A percentile compares a stretch with the other conserved stretches of the same genome.
Conservation (phyloP, 345 rosid genomes). For the Lagerstroemia speciosa region DNA sequence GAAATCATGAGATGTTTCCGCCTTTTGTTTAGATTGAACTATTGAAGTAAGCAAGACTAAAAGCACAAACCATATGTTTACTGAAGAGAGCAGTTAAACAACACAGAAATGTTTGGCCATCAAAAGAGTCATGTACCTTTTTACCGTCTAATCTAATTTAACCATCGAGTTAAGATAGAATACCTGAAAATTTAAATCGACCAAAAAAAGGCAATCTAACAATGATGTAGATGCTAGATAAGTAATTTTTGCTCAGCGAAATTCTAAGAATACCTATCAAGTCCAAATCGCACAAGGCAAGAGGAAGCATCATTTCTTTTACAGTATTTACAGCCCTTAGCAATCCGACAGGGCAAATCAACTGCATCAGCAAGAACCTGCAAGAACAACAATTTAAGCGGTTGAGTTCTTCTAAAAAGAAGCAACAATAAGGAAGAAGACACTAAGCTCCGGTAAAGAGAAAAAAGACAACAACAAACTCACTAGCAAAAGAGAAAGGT, state of each 20-base stretch:
- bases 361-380: constrained; percentile 90
- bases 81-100: background rate
- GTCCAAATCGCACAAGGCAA: constrained; percentile 91
- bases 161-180: background rate
- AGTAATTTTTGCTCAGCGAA: background rate
- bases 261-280: constrained; percentile 52
- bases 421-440: background rate
- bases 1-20: constrained; percentile 16
- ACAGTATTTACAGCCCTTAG: constrained; percentile 94
- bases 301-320: constrained; percentile 82
- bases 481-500: background rate
- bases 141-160: background rate
- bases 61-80: background rate
- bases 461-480: background rate
- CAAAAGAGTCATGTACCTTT: background rate
- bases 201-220: background rate
- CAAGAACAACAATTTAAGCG: constrained; percentile 11
- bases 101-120: background rate
- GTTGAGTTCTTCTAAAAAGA: background rate
- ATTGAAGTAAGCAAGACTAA: background rate
- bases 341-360: constrained; percentile 97
- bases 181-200: background rate
- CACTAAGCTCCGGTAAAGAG: background rate
- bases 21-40: constrained; percentile 4
- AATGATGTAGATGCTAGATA: background rate